Evolutionary conservation across 139 green algal species (phyloP), one percentile per base, ranked within the genome.

Genomic region (Parachlorella kessleri): DNA sequence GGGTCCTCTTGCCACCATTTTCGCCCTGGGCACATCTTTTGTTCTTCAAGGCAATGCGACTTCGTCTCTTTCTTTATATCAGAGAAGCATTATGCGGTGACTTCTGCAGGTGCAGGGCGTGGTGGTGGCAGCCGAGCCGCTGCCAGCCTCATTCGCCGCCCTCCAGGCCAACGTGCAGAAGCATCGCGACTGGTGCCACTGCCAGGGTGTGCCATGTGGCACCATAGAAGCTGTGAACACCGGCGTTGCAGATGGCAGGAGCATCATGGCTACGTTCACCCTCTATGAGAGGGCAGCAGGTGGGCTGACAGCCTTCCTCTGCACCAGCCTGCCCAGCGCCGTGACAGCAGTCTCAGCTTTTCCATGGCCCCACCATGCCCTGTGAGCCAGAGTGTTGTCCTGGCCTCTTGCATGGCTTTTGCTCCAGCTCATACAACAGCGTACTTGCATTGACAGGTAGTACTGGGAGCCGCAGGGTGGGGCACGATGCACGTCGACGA

Each of bases 401-500:
- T n/a, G n/a, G n/a, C n/a, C n/a, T n/a, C n/a, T n/a, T n/a, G n/a
- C n/a, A n/a, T n/a, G n/a, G n/a, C n/a, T n/a, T n/a, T n/a, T n/a
- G n/a, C n/a, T n/a, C n/a, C n/a, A n/a, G n/a, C n/a, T n/a, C n/a
- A n/a, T n/a, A n/a, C n/a, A n/a, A n/a, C n/a, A n/a, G n/a, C n/a
- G n/a, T n/a, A n/a, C n/a, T n/a, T n/a, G n/a, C n/a, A n/a, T n/a
- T n/a, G n/a, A n/a, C n/a, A n/a, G n/a, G n/a, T n/a, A n/a, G n/a
- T n/a, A n/a, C 37, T 66, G 30, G 55, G 54, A 35, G 87, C 66
- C 71, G 72, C 68, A 55, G 78, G 74, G 67, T 91, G 87, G 87
- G 81, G 79, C 38, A 87, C 76, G n/a, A 83, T 86, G 75, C 37
- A 74, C 2, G 66, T 76, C n/a, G 77, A 87, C 70, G 80, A 80